Percentiles rank a stretch among this genome's conserved stretches.
Evolutionary conservation across 2,329 filamentous ascomycete genomes (phyloP).

Genomic region (Balansia obtecta): DNA sequence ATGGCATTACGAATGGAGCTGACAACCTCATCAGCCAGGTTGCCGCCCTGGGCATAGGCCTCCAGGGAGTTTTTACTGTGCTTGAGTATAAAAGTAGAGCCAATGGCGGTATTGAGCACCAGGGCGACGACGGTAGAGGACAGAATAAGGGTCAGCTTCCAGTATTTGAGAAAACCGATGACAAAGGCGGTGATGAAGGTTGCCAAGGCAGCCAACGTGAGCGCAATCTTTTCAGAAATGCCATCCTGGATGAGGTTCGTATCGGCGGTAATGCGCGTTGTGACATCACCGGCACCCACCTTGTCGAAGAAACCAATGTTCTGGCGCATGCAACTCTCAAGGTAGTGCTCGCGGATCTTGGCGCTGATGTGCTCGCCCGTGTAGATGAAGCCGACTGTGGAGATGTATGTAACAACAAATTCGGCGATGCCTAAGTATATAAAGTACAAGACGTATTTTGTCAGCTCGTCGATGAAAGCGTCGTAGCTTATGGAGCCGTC

Average conservation of each 20-base stretch:
- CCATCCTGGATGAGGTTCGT: conserved; percentile 90
- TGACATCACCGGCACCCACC: conserved; percentile 83
- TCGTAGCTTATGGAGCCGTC: conserved; percentile 31
- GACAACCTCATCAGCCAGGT: conserved; percentile 85
- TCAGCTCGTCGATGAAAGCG: conserved; percentile 48
- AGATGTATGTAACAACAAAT: conserved; percentile 65
- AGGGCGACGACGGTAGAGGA: conserved; percentile 72
- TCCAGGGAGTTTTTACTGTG: conserved; percentile 68
- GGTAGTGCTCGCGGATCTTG: conserved; percentile 72
- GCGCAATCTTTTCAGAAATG: conserved; percentile 76
- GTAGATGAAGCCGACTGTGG: conserved; percentile 84
- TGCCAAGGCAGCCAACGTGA: conserved; percentile 63
- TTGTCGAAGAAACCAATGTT: conserved; percentile 94
- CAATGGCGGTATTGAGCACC: conserved; percentile 60
- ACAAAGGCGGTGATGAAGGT: conserved; percentile 84
- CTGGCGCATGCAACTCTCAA: conserved; percentile 71
- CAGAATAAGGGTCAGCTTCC: conserved; percentile 86
- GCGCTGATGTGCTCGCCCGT: conserved; percentile 67
- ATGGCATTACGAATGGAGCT: conserved; percentile 86
- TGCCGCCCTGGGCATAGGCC: conserved; percentile 74
- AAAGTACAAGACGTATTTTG: conserved; percentile 63
- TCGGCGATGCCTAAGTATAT: conserved; percentile 74
- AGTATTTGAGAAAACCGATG: conserved; percentile 82
- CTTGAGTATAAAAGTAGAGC: conserved; percentile 64
- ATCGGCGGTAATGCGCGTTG: conserved; percentile 86